Conservation (phyloP, 2,329 filamentous ascomycete genomes). For the Diaporthe citriasiana region DNA sequence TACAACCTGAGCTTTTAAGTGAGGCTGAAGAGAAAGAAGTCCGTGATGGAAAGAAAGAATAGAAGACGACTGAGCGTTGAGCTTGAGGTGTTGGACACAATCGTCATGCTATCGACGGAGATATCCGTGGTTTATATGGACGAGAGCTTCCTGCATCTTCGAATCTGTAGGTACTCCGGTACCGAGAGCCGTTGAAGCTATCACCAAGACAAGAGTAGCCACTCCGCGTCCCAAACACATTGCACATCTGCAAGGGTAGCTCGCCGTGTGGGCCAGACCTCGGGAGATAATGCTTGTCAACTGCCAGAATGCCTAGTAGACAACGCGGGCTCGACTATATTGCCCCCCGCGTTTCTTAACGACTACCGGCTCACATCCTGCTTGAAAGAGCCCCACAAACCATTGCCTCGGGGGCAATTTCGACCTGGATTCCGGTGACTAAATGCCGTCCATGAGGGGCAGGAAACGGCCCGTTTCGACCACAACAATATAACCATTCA, state of each 20-base stretch:
- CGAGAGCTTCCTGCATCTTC: not conserved
- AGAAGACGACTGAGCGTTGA: constrained; percentile 17
- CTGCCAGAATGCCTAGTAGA: not conserved
- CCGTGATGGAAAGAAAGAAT: constrained; percentile 5
- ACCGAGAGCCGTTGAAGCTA: constrained; percentile 2
- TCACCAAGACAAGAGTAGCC: constrained; percentile 15
- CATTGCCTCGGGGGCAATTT: not conserved
- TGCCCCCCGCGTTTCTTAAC: not conserved
- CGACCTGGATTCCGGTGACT: constrained; percentile 4
- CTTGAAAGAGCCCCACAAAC: constrained; percentile 23
- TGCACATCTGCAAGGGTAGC: constrained; percentile 14
- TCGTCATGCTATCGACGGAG: not conserved
- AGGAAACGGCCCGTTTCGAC: constrained; percentile 29
- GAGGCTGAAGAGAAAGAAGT: constrained; percentile 13
- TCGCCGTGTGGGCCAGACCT: constrained; percentile 14
- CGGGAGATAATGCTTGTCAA: constrained; percentile 7
- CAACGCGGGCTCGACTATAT: not conserved
- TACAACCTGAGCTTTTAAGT: constrained; percentile 15
- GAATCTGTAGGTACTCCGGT: not conserved
- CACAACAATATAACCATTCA: not conserved
- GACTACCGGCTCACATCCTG: not conserved
- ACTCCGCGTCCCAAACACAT: constrained; percentile 30
- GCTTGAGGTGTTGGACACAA: not conserved
- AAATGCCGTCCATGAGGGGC: not conserved
- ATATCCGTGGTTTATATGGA: not conserved